Evolutionary conservation across 805 yeast genomes (phyloP).

Genomic region (Wickerhamiella allomyrinae): DNA sequence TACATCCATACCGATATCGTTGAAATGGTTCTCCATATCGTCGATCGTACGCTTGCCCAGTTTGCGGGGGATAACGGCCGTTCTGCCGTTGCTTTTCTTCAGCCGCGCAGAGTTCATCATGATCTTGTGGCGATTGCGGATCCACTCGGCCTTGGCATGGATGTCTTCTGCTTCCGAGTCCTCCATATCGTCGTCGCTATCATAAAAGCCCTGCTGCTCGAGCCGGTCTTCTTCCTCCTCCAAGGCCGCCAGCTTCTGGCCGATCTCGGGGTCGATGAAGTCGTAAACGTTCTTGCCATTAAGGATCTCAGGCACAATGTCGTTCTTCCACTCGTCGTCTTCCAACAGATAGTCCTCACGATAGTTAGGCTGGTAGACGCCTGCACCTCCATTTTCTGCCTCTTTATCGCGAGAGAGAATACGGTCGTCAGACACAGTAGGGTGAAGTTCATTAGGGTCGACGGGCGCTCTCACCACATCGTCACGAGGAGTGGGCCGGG

Average conservation of each 20-base stretch:
- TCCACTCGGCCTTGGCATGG: conserved; percentile 83
- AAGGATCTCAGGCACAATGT: conserved; percentile 89
- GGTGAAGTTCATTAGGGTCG: conserved; percentile 65
- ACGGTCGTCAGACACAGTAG: conserved; percentile 47
- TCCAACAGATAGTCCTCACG: conserved; percentile 85
- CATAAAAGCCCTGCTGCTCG: conserved; percentile 90
- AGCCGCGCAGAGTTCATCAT: conserved; percentile 82
- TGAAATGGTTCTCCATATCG: conserved; percentile 82
- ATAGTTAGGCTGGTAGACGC: conserved; percentile 87
- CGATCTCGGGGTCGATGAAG: conserved; percentile 91
- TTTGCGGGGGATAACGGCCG: conserved; percentile 81
- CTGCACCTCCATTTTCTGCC: conserved; percentile 95
- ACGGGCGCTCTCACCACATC: conserved; percentile 57
- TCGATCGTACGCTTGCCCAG: conserved; percentile 47
- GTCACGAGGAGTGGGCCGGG: conserved; percentile 81
- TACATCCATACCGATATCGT: conserved; percentile 79
- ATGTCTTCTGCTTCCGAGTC: conserved; percentile 48
- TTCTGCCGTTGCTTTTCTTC: conserved; percentile 76
- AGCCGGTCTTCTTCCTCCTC: conserved; percentile 95
- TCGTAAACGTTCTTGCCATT: conserved; percentile 96
- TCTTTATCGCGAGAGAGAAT: conserved; percentile 85
- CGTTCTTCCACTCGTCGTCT: conserved; percentile 96
- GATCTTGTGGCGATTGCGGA: conserved; percentile 84
- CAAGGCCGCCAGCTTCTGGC: conserved; percentile 80
- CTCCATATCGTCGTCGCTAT: conserved; percentile 54